These are phyloP conservation scores for Diplogelasinospora grovesii DNA, from an alignment of 495 filamentous ascomycete genomes.

Conservation along the genomic window DNA sequence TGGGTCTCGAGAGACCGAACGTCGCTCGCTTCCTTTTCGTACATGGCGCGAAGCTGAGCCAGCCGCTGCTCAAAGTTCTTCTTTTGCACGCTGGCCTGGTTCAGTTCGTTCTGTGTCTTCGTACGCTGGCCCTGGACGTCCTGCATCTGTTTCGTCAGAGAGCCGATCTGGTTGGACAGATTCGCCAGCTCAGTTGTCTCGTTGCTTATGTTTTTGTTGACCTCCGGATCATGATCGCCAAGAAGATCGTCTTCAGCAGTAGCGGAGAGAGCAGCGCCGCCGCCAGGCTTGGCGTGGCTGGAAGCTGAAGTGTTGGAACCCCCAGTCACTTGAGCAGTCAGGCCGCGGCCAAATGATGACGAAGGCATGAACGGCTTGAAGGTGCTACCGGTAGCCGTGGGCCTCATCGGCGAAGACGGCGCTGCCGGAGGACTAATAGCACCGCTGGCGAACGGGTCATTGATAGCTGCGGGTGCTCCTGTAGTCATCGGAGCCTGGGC, in stretches of 20 bases:
- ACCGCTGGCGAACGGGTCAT: slow-evolving; percentile 52
- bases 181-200: slow-evolving; percentile 95
- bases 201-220: slow-evolving; percentile 75
- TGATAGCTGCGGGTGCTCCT: slow-evolving; percentile 56
- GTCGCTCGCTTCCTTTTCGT: slow-evolving; percentile 85
- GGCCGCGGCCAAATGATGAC: slow-evolving; percentile 79
- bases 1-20: slow-evolving; percentile 81
- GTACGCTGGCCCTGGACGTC: slow-evolving; percentile 75
- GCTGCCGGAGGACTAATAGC: slow-evolving; percentile 39
- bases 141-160: slow-evolving; percentile 86
- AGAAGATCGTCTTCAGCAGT: slow-evolving; percentile 81
- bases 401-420: slow-evolving; percentile 47
- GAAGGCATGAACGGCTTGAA: slow-evolving; percentile 91
- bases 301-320: slow-evolving; percentile 50
- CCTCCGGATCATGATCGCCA: slow-evolving; percentile 85
- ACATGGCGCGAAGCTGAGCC: slow-evolving; percentile 73
- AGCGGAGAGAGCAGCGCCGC: slow-evolving; percentile 35
- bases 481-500: slow-evolving; percentile 62
- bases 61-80: slow-evolving; percentile 84
- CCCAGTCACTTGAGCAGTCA: slow-evolving; percentile 74
- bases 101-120: slow-evolving; percentile 71
- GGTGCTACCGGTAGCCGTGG: slow-evolving; percentile 41
- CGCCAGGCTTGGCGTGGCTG: slow-evolving; percentile 19
- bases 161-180: slow-evolving; percentile 88
- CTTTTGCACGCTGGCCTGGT: slow-evolving; percentile 75